Evolutionary conservation across 2,329 filamentous ascomycete genomes (phyloP).

Genomic region (Orbilia oligospora): DNA sequence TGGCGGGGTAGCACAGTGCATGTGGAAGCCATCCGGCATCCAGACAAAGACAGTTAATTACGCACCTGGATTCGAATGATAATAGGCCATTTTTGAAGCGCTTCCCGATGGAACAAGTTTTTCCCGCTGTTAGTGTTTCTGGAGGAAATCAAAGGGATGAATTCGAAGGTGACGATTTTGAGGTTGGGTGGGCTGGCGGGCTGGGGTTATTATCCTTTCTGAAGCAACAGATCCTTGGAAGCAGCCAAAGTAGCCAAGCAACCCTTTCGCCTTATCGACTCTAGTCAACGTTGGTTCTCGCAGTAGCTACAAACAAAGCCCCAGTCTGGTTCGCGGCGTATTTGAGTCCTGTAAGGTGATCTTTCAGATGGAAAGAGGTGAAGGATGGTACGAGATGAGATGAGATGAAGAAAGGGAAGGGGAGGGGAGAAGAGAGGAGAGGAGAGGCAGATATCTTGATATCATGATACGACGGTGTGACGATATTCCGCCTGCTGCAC

Average conservation of each 20-base stretch:
- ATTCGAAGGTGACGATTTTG: slow-evolving; percentile 18
- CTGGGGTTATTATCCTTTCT: slow-evolving; percentile 40
- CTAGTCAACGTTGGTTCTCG: slow-evolving; percentile 11
- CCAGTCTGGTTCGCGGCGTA: too few relatives aligned
- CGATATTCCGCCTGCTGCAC: slow-evolving; percentile 32
- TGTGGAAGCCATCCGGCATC: slow-evolving; percentile 7
- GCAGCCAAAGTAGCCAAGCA: slow-evolving; percentile 38
- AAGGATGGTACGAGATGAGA: not conserved
- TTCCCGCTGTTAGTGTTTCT: not conserved
- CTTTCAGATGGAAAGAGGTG: not conserved
- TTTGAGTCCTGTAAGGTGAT: not conserved
- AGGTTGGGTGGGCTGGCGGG: slow-evolving; percentile 28
- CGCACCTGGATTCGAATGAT: slow-evolving; percentile 58
- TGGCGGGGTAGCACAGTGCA: slow-evolving; percentile 50
- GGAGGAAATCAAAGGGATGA: slow-evolving; percentile 4
- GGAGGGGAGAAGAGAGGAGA: too few relatives aligned
- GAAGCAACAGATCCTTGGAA: slow-evolving; percentile 44
- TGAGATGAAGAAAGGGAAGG: not conserved
- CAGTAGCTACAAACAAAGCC: slow-evolving; percentile 2
- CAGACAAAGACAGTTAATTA: slow-evolving; percentile 1
- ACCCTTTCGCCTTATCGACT: slow-evolving; percentile 26
- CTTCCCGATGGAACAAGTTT: slow-evolving; percentile 3
- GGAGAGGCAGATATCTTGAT: slow-evolving; percentile 16
- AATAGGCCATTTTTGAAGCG: slow-evolving; percentile 53
- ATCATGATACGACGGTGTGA: slow-evolving; percentile 50